Evolutionary conservation across 2,329 filamentous ascomycete genomes (phyloP).

Genomic region (Pyrenophora teres): DNA sequence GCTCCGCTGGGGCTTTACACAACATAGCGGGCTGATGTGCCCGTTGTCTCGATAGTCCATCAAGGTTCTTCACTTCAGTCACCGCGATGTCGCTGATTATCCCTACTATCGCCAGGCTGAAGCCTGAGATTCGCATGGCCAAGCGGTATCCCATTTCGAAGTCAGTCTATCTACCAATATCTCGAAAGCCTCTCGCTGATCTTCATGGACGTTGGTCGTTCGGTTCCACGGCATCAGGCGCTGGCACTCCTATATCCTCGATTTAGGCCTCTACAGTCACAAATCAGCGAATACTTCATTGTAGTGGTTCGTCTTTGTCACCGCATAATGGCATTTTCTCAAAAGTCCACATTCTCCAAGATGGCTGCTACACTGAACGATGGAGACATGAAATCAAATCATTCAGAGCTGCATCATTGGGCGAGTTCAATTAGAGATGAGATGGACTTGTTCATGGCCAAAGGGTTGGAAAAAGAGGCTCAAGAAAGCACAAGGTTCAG

Average conservation of each 20-base stretch:
- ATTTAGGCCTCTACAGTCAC: slow-evolving; percentile 45
- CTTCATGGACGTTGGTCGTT: slow-evolving; percentile 50
- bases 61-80: no score
- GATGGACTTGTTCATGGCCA: slow-evolving; percentile 8
- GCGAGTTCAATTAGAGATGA: slow-evolving; percentile 48
- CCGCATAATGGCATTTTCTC: slow-evolving; percentile 38
- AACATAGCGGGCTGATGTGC: no score
- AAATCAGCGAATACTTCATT: slow-evolving; percentile 51
- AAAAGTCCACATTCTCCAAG: slow-evolving; percentile 41
- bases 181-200: slow-evolving; percentile 14
- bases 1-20: no score
- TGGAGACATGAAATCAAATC: slow-evolving; percentile 37
- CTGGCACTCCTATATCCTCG: slow-evolving; percentile 48
- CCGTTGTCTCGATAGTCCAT: no score
- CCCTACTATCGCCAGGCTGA: no score
- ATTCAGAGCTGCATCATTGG: slow-evolving; percentile 45
- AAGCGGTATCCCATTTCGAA: no score
- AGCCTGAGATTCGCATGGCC: no score
- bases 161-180: no score
- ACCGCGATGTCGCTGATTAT: no score
- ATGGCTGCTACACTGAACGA: slow-evolving; percentile 41
- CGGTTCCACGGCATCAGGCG: slow-evolving; percentile 48
- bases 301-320: slow-evolving; percentile 50
- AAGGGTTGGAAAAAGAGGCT: slow-evolving; percentile 22
- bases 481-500: slow-evolving; percentile 35